Conservation (phyloP, 192 early-diverging fungal species). For the Mortierella hygrophila region DNA sequence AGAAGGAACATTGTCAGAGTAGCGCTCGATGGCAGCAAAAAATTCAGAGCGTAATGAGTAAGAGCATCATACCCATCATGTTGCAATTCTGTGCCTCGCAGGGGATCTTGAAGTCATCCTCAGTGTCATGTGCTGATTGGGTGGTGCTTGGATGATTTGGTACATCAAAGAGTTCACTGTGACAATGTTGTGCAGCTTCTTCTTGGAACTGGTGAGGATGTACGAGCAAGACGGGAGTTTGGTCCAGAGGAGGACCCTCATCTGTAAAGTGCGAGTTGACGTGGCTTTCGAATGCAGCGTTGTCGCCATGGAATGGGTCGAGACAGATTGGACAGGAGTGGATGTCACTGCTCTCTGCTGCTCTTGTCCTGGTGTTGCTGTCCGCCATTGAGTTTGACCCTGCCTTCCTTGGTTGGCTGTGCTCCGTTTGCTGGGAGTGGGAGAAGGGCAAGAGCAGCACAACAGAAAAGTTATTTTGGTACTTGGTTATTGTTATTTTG, state of each 20-base stretch:
- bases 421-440: not conserved
- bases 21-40: not conserved
- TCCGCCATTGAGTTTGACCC: not conserved
- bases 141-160: not conserved
- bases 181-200: not conserved
- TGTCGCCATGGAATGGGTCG: constrained; percentile 28
- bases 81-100: constrained; percentile 42
- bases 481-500: not conserved
- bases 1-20: not conserved
- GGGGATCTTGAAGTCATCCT: constrained; percentile 20
- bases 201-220: not conserved
- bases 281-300: constrained; percentile 34
- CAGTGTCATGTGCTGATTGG: not conserved
- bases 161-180: not conserved
- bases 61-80: constrained; percentile 14
- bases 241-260: not conserved
- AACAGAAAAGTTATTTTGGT: constrained; percentile 16
- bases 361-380: not conserved
- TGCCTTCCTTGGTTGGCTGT: not conserved
- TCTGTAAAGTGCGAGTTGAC: constrained; percentile 40
- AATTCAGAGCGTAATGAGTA: not conserved
- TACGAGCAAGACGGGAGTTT: not conserved
- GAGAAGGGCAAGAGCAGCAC: too few species aligned
- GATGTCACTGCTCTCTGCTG: not conserved
- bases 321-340: constrained; percentile 40